These are phyloP conservation scores for Euphorbia peplus DNA, from an alignment of 345 rosid species.

Conservation along the genomic window DNA sequence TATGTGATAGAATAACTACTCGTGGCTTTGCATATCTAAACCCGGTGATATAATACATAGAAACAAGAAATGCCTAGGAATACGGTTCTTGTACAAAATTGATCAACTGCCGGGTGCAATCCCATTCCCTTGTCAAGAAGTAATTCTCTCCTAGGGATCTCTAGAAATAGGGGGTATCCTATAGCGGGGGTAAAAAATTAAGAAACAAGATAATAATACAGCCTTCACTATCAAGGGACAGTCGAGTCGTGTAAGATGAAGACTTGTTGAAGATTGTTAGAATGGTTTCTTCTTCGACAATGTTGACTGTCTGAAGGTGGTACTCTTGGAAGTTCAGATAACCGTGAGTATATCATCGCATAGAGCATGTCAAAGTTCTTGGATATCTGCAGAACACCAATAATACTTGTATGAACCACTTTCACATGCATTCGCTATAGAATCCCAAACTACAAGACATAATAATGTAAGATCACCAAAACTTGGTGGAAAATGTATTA, in stretches of 20 bases:
- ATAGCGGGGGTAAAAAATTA: no score
- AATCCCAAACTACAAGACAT: background rate
- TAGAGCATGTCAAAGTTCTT: conserved; percentile 17
- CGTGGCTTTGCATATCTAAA: conserved; percentile 21
- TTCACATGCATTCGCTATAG: background rate
- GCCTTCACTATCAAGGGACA: conserved; percentile 1
- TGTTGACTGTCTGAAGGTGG: background rate
- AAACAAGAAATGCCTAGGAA: conserved; percentile 18
- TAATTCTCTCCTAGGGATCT: conserved; percentile 17
- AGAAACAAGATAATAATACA: background rate
- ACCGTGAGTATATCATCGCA: background rate
- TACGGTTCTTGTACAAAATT: conserved; percentile 36
- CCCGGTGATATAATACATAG: conserved; percentile 18
- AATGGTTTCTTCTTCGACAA: conserved; percentile 6
- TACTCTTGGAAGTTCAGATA: background rate
- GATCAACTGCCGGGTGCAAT: conserved; percentile 24
- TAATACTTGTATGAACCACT: background rate
- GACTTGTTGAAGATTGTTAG: conserved; percentile 11
- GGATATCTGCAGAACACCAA: conserved; percentile 27
- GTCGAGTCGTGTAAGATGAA: conserved; percentile 13
- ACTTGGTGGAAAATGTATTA: background rate
- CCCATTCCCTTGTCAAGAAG: conserved; percentile 16
- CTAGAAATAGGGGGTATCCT: background rate
- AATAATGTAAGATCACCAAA: background rate
- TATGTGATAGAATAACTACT: conserved; percentile 7